These are phyloP conservation scores for Coniochaeta pulveracea DNA, from an alignment of 2,329 filamentous ascomycete genomes.

Conservation along the genomic window DNA sequence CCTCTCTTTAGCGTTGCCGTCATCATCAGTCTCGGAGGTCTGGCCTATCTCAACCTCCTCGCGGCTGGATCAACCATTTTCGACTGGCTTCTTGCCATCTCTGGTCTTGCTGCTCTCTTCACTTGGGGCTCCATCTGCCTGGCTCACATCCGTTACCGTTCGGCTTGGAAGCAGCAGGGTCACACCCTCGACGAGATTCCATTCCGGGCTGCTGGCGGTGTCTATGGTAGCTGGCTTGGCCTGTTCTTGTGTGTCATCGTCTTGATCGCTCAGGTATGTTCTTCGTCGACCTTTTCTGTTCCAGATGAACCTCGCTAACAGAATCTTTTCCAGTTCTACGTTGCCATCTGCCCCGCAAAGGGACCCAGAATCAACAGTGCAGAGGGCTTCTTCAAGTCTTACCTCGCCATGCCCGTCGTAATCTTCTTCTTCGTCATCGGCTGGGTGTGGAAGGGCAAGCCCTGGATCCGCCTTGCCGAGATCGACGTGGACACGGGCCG, in stretches of 20 bases:
- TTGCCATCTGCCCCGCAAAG: constrained; percentile 28
- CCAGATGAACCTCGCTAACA: neutral
- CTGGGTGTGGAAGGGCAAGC: constrained; percentile 53
- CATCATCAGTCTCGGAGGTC: constrained; percentile 31
- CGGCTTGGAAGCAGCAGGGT: constrained; percentile 45
- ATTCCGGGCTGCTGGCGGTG: constrained; percentile 47
- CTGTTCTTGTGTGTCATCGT: constrained; percentile 42
- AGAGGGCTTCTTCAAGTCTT: constrained; percentile 41
- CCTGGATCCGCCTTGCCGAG: constrained; percentile 44
- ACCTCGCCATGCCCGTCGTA: constrained; percentile 41
- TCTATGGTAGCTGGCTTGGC: constrained; percentile 52
- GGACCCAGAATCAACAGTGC: constrained; percentile 22
- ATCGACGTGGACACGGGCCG: constrained; percentile 59
- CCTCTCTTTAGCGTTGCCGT: constrained; percentile 33
- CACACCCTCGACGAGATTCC: constrained; percentile 53
- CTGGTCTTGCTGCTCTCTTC: constrained; percentile 51
- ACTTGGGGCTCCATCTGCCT: constrained; percentile 56
- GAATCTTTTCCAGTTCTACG: constrained; percentile 24
- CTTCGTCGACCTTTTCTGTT: too few relatives aligned
- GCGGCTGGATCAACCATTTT: constrained; percentile 41
- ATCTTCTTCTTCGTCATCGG: constrained; percentile 42
- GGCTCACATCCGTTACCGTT: constrained; percentile 56
- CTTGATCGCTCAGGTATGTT: constrained; percentile 38
- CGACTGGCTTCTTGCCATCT: constrained; percentile 53
- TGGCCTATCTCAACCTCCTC: constrained; percentile 34